These are phyloP conservation scores for Euphorbia peplus DNA, from an alignment of 345 rosid species.

Conservation along the genomic window DNA sequence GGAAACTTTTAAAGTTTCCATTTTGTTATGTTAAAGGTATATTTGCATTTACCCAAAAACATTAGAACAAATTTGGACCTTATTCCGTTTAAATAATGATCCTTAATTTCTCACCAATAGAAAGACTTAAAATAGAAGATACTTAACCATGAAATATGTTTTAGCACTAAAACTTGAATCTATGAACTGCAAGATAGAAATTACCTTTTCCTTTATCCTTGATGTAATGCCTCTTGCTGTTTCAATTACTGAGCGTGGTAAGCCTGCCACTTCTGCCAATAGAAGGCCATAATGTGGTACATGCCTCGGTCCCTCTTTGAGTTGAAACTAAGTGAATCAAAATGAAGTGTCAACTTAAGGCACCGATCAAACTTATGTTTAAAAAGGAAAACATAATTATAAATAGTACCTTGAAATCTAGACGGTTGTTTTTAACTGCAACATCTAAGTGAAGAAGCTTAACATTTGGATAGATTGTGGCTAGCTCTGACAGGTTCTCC, in stretches of 20 bases:
- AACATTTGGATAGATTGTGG: slow-evolving; percentile 81
- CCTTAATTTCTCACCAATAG: background rate
- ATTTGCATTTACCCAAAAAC: too few species aligned
- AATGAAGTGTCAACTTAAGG: slow-evolving; percentile 8
- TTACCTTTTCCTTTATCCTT: slow-evolving; percentile 61
- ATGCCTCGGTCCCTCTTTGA: slow-evolving; percentile 66
- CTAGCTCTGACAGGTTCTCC: slow-evolving; percentile 77
- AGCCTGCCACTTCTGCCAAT: slow-evolving; percentile 80
- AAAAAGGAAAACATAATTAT: background rate
- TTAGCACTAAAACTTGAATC: background rate
- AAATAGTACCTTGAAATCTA: slow-evolving; percentile 76
- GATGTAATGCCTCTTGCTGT: slow-evolving; percentile 72
- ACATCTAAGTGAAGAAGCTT: slow-evolving; percentile 81
- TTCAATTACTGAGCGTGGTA: slow-evolving; percentile 77
- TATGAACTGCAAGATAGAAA: background rate
- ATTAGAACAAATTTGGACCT: too few species aligned
- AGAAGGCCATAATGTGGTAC: slow-evolving; percentile 86
- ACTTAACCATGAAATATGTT: background rate
- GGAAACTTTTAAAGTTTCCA: too few species aligned
- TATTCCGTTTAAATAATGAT: too few species aligned
- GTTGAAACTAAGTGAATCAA: slow-evolving; percentile 56
- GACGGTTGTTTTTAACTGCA: slow-evolving; percentile 59
- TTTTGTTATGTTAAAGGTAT: too few species aligned
- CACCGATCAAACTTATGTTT: slow-evolving; percentile 1
- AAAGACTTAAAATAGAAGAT: background rate